Evolutionary conservation across 768 basidiomycete species (phyloP).

Genomic region (Daedaleopsis nitida): DNA sequence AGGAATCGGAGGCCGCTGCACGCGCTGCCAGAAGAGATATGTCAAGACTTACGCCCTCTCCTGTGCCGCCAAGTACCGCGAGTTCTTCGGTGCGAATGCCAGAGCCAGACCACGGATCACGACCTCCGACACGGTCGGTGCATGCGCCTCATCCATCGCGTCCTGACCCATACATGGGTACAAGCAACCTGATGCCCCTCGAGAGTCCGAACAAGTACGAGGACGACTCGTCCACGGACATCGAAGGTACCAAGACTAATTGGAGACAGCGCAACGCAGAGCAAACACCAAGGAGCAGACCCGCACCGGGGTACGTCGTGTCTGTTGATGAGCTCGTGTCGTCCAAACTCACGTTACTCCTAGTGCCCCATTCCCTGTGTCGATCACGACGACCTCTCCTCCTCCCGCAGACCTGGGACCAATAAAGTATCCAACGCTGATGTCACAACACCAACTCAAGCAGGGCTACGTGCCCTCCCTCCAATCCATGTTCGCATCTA

Average conservation of each 20-base stretch:
- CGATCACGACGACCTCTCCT: constrained; percentile 73
- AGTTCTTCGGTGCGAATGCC: constrained; percentile 1
- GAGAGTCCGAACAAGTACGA: constrained; percentile 63
- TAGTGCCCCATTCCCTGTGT: constrained; percentile 48
- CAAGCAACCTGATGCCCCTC: constrained; percentile 48
- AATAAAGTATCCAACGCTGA: constrained; percentile 68
- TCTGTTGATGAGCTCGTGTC: neutral
- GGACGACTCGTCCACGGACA: constrained; percentile 48
- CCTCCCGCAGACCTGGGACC: constrained; percentile 51
- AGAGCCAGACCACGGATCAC: constrained; percentile 11
- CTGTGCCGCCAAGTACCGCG: constrained; percentile 5
- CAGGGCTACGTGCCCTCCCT: constrained; percentile 80
- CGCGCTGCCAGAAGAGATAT: constrained; percentile 29
- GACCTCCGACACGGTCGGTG: constrained; percentile 24
- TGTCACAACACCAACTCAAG: constrained; percentile 75
- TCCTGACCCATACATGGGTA: constrained; percentile 25
- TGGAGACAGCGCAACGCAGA: constrained; percentile 23
- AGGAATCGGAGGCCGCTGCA: constrained; percentile 42
- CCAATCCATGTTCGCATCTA: constrained; percentile 65
- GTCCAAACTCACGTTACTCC: neutral
- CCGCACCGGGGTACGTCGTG: constrained; percentile 21
- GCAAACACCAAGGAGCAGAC: constrained; percentile 24
- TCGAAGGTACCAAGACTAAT: constrained; percentile 31
- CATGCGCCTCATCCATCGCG: constrained; percentile 31
- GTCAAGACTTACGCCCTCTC: constrained; percentile 14